Percentiles rank a stretch among this genome's conserved stretches.
phyloP scores from a whole-genome alignment of 441 rosid genomes.

The Mallotus japonicus region DNA sequence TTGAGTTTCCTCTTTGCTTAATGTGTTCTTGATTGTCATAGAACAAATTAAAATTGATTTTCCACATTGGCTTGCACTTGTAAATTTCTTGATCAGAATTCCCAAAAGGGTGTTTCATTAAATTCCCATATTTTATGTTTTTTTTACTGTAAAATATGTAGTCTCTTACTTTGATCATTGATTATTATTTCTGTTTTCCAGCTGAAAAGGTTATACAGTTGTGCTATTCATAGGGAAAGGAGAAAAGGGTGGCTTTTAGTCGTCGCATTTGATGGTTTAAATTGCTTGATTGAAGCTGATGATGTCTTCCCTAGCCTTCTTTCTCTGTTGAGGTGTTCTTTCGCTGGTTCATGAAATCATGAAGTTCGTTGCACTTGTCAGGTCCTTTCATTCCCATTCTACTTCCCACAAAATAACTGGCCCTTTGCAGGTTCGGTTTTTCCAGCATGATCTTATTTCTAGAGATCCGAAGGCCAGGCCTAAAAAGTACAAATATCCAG shows the following conservation, averaged over 20 bases:
- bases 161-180: background rate
- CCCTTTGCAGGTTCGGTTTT: slow-evolving; percentile 47
- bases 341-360: slow-evolving; percentile 25
- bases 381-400: slow-evolving; percentile 29
- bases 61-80: background rate
- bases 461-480: slow-evolving; percentile 54
- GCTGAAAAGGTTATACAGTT: background rate
- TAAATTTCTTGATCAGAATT: background rate
- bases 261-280: background rate
- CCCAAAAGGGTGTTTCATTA: background rate
- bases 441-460: slow-evolving; percentile 62
- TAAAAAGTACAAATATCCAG: slow-evolving; percentile 55
- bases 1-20: background rate
- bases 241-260: background rate
- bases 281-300: slow-evolving; percentile 8
- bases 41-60: background rate
- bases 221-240: too few relatives aligned
- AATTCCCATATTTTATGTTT: background rate
- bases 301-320: background rate
- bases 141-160: background rate
- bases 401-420: slow-evolving; percentile 28
- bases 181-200: background rate
- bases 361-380: slow-evolving; percentile 43
- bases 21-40: background rate
- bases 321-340: background rate